Conservation (phyloP, 2,329 filamentous ascomycete species). For the Cladosporium sphaerospermum region DNA sequence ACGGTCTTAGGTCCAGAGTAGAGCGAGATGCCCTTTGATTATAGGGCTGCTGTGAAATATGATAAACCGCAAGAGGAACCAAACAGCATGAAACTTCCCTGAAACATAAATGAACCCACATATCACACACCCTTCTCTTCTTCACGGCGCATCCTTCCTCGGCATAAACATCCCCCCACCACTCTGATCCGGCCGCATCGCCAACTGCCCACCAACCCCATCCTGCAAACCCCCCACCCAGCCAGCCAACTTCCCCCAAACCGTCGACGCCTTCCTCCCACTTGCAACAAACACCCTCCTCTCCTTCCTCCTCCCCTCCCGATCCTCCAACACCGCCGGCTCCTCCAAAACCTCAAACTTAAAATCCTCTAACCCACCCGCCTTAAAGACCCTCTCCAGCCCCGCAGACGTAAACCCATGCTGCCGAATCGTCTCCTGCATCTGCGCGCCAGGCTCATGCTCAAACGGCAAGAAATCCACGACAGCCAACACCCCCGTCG, state of each 20-base stretch:
- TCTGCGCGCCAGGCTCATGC: neutral
- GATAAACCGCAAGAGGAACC: too few relatives aligned
- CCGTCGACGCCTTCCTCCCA: slow-evolving; percentile 21
- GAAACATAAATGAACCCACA: too few relatives aligned
- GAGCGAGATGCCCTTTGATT: too few relatives aligned
- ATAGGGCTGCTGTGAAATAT: too few relatives aligned
- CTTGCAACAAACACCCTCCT: slow-evolving; percentile 29
- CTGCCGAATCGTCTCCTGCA: slow-evolving; percentile 28
- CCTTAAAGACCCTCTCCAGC: slow-evolving; percentile 23
- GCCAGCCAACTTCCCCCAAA: slow-evolving; percentile 14
- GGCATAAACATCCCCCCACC: neutral
- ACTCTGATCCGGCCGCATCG: neutral
- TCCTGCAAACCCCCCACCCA: slow-evolving; percentile 12
- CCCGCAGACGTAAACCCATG: slow-evolving; percentile 25
- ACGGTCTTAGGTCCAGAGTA: too few relatives aligned
- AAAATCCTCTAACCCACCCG: slow-evolving; percentile 27
- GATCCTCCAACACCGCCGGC: slow-evolving; percentile 23
- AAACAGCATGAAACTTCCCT: too few relatives aligned
- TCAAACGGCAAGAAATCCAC: slow-evolving; percentile 26
- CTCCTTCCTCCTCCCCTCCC: slow-evolving; percentile 19
- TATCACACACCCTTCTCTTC: neutral
- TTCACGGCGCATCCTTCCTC: slow-evolving; percentile 4
- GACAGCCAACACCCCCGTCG: slow-evolving; percentile 25
- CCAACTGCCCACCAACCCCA: slow-evolving; percentile 11
- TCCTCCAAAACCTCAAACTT: slow-evolving; percentile 26